Conservation (phyloP, 202 grass and related monocot species). For the Hordeum pubiflorum region DNA sequence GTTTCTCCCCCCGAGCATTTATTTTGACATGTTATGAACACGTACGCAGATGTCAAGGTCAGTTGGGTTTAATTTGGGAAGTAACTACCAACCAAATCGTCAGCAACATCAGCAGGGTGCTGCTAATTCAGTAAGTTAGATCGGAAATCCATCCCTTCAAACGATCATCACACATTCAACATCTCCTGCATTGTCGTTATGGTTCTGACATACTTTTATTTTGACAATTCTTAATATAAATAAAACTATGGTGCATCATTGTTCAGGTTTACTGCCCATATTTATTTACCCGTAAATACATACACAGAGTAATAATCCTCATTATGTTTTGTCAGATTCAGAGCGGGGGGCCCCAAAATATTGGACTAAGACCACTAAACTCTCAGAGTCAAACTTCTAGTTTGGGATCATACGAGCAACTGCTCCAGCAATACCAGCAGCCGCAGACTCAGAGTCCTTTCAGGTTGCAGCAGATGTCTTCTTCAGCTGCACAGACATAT, state of each 20-base stretch:
- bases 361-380: constrained; percentile 63
- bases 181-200: constrained; percentile 36
- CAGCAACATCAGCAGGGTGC: constrained; percentile 78
- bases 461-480: constrained; percentile 73
- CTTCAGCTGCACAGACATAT: constrained; percentile 62
- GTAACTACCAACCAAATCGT: constrained; percentile 56
- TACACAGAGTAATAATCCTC: constrained; percentile 4
- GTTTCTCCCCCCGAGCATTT: neutral
- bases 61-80: constrained; percentile 86
- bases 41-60: constrained; percentile 70
- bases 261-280: constrained; percentile 16
- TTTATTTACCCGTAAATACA: constrained; percentile 4
- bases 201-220: constrained; percentile 41
- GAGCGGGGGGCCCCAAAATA: constrained; percentile 47
- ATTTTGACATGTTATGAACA: constrained; percentile 26
- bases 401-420: constrained; percentile 81
- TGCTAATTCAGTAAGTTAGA: constrained; percentile 58
- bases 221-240: constrained; percentile 30
- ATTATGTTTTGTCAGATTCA: constrained; percentile 53
- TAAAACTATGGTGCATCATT: constrained; percentile 32
- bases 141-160: constrained; percentile 30
- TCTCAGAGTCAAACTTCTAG: constrained; percentile 49
- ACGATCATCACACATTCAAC: constrained; percentile 32
- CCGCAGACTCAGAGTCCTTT: constrained; percentile 57
- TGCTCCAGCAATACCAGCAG: constrained; percentile 87